These are phyloP conservation scores for Penicillium psychrofluorescens DNA, from an alignment of 495 filamentous ascomycete species.

Conservation along the genomic window DNA sequence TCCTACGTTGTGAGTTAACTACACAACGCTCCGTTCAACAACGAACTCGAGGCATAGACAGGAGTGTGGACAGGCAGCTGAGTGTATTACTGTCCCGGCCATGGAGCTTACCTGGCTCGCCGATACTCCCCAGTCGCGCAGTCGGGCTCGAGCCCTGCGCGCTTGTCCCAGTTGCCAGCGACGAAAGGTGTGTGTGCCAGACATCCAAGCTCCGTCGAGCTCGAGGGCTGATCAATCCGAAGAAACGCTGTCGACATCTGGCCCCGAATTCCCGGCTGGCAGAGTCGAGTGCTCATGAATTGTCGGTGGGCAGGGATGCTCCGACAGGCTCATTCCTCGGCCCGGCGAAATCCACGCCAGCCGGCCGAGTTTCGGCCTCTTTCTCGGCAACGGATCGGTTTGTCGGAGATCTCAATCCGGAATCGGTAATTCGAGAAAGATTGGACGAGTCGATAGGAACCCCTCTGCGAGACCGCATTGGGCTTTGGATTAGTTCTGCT, in stretches of 20 bases:
- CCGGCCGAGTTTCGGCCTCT: slow-evolving; percentile 4
- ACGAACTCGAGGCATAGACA: neutral
- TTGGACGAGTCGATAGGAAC: slow-evolving; percentile 20
- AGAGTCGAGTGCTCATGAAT: too few relatives aligned
- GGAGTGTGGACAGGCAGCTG: neutral
- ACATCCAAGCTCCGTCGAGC: neutral
- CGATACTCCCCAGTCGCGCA: slow-evolving; percentile 28
- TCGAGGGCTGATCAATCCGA: neutral
- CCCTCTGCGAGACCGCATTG: slow-evolving; percentile 32
- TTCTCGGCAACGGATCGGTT: slow-evolving; percentile 28
- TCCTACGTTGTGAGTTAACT: too few relatives aligned
- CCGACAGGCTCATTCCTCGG: neutral
- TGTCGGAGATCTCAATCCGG: slow-evolving; percentile 43
- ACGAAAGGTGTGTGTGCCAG: slow-evolving; percentile 20
- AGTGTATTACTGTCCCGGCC: neutral
- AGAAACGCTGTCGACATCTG: slow-evolving; percentile 34
- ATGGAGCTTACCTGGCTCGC: slow-evolving; percentile 38
- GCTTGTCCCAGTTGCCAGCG: slow-evolving; percentile 31
- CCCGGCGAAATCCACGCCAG: slow-evolving; percentile 2
- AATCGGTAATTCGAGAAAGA: slow-evolving; percentile 36
- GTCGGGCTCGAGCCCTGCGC: slow-evolving; percentile 23
- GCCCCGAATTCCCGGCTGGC: slow-evolving; percentile 7
- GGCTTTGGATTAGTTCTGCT: slow-evolving; percentile 38
- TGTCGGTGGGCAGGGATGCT: too few relatives aligned
- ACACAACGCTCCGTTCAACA: neutral